Base-by-base conservation (phyloP, 1,284 basidiomycete species). In the Trichosporon coremiiforme region DNA sequence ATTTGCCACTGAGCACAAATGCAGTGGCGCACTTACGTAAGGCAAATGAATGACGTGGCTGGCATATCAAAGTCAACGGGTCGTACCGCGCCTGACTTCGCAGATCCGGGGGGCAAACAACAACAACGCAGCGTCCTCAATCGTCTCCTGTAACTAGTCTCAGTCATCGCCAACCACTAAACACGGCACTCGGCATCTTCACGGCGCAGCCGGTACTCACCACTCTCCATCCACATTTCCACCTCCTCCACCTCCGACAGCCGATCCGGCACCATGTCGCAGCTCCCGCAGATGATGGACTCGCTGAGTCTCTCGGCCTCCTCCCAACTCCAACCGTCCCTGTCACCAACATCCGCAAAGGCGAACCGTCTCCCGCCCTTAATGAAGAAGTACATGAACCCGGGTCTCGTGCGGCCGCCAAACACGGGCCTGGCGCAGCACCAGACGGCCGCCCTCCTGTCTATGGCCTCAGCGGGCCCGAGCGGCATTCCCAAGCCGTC, bases 301-400 rank as follows among this genome's bases (percentile, higher is more conserved):
- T 31, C 57, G 17, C 57, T 60, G 57, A 53, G 47, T 35, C 57
- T 31, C 53, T 55, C 22, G 2, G 15, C 57, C 57, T 22, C 57
- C 4, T 10, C 15, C 13, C 31, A 33, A 6, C 31, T 31, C 1
- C 57, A 33, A 9, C 31, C 17, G 31, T 31, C 57, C 15, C 31
- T 60, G 15, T 60, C 57, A 15, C 57, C 57, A 13, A 33, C 31
- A 6, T 60, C 57, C 4, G 15, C 29, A 4, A 53, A 53, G 47
- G 15, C 57, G 31, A 70, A 81, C 66, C 77, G 82, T 29, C 74
- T 83, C n/a, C 80, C 82, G 1, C 78, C 78, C 1, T 75, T 82
- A 15, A 73, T 83, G 72, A 83, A 83, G 70, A 82, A 82, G 69
- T 84, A 82, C 73, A 83, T 83, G 82, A 82, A 83, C 68, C 81